Evolutionary conservation across 306 rosid genomes (phyloP).

Genomic region (Cucumis melo): DNA sequence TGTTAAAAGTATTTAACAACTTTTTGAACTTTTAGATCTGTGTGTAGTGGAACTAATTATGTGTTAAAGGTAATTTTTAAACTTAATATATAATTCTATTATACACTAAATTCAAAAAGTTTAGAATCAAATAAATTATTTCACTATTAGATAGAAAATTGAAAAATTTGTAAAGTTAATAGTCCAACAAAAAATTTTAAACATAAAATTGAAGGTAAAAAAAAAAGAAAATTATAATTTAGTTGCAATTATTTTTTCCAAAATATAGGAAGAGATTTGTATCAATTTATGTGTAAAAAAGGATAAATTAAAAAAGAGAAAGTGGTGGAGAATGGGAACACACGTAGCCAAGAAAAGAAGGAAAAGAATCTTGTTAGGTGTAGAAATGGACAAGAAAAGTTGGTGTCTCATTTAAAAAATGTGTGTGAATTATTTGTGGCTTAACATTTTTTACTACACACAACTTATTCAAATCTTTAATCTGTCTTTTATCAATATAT

Average conservation of each 20-base stretch:
- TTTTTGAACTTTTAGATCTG: too few species aligned
- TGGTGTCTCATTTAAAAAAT: background rate
- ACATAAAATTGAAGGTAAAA: too few species aligned
- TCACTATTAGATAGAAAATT: too few species aligned
- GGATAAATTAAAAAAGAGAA: background rate
- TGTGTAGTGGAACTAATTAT: too few species aligned
- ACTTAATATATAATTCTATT: too few species aligned
- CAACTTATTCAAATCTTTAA: background rate
- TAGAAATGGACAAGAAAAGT: background rate
- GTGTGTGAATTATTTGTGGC: background rate
- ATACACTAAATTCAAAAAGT: too few species aligned
- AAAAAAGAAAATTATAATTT: too few species aligned
- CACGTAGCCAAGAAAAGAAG: background rate
- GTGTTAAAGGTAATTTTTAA: too few species aligned
- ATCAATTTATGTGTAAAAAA: background rate
- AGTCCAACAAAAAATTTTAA: too few species aligned
- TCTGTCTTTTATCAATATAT: background rate
- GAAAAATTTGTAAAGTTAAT: too few species aligned
- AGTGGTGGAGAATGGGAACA: background rate
- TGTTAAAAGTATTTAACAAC: too few species aligned
- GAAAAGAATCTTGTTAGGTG: background rate
- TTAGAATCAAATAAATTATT: too few species aligned
- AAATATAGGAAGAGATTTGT: background rate
- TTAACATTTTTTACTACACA: background rate
- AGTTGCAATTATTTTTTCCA: background rate